These are phyloP conservation scores for Schrenkiella parvula DNA, from an alignment of 345 rosid species.

Conservation along the genomic window DNA sequence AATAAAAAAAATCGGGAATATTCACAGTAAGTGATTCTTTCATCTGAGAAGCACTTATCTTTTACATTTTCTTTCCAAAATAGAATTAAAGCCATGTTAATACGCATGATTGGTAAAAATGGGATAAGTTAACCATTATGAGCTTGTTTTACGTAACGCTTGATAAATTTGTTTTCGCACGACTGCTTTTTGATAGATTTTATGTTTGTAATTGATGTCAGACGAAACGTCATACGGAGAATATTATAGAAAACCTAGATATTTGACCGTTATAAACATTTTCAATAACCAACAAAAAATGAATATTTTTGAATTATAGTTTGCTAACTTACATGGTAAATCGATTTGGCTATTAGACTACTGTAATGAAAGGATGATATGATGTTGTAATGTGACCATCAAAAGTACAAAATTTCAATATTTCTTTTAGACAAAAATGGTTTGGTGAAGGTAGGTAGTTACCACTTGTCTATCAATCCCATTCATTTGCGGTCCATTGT, in stretches of 20 bases:
- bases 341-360: neutral
- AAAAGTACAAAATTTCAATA: neutral
- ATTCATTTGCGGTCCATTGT: constrained; percentile 14
- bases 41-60: neutral
- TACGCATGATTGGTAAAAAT: neutral
- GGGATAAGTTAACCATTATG: neutral
- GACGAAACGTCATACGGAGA: no score
- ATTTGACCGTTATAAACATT: no score
- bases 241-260: no score
- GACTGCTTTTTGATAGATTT: neutral
- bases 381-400: neutral
- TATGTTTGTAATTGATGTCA: neutral
- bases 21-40: neutral
- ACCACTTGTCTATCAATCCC: constrained; percentile 12
- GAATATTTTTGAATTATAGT: no score
- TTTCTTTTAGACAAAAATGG: constrained; percentile 19
- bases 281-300: no score
- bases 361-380: neutral
- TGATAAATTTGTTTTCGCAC: neutral
- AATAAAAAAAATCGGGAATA: neutral
- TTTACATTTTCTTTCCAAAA: neutral
- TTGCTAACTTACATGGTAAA: neutral
- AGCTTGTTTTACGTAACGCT: neutral
- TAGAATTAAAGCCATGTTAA: neutral
- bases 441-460: constrained; percentile 28